These are phyloP conservation scores for Pythium pectinolyticum DNA, from an alignment of 352 stramenopile genomes.

Conservation along the genomic window DNA sequence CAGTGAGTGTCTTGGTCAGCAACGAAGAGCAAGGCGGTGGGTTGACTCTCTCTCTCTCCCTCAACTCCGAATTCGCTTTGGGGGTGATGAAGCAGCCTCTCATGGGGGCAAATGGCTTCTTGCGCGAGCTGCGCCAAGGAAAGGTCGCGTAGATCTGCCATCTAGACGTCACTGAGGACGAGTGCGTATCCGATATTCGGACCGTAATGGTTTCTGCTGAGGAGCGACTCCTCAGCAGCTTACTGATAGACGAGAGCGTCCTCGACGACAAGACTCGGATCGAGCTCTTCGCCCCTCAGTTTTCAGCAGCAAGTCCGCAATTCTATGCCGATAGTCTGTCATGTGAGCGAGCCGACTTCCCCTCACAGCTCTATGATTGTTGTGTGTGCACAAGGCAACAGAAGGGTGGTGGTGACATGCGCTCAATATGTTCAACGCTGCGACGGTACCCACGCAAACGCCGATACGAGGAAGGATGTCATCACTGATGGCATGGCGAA, in stretches of 20 bases:
- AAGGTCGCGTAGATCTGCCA: conserved; percentile 11
- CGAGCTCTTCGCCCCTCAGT: conserved; percentile 5
- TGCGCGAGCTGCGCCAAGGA: conserved; percentile 5
- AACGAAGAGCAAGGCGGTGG: conserved; percentile 4
- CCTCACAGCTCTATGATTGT: conserved; percentile 26
- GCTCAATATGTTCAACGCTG: conserved; percentile 30
- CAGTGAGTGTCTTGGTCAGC: conserved; percentile 12
- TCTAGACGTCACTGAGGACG: conserved; percentile 10
- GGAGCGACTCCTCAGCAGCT: conserved; percentile 9
- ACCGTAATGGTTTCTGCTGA: conserved; percentile 10
- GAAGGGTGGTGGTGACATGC: conserved; percentile 31
- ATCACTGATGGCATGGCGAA: conserved; percentile 28
- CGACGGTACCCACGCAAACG: conserved; percentile 30
- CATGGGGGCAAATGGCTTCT: conserved; percentile 6
- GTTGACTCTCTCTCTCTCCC: conserved; percentile 3
- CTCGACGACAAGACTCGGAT: conserved; percentile 12
- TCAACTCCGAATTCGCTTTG: conserved; percentile 14
- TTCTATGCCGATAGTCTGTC: too few relatives aligned
- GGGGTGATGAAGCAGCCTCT: conserved; percentile 12
- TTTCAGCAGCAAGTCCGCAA: too few relatives aligned
- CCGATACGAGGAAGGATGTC: conserved; percentile 31
- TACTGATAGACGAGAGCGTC: conserved; percentile 7
- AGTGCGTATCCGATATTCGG: conserved; percentile 11
- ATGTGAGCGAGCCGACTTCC: conserved; percentile 28
- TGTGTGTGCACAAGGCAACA: conserved; percentile 33